A percentile compares a stretch with the other conserved stretches of the same genome.
phyloP scores from a whole-genome alignment of 2,329 filamentous ascomycete species.

The Penicillium nordicum region DNA sequence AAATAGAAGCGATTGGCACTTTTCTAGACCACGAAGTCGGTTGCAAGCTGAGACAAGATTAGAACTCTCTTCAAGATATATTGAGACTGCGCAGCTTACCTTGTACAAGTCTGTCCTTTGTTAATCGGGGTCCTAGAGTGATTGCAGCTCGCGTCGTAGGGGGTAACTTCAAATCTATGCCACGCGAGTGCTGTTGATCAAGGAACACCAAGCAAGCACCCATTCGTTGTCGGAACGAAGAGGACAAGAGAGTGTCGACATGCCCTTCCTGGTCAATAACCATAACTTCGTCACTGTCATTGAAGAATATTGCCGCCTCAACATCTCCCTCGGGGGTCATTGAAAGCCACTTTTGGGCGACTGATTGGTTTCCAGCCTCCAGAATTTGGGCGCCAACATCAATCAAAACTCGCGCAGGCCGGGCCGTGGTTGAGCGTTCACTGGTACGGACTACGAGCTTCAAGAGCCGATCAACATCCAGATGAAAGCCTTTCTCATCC shows the following conservation, averaged over 20 bases:
- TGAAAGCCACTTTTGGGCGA: not conserved
- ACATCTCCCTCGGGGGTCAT: not conserved
- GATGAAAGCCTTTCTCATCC: not conserved
- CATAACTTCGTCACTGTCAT: not conserved
- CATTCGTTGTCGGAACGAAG: not conserved
- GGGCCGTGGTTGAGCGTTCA: not conserved
- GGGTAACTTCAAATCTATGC: not conserved
- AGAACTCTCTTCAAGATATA: not conserved
- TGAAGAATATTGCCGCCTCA: not conserved
- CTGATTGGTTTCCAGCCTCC: not conserved
- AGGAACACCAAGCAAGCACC: not conserved
- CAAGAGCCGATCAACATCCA: not conserved
- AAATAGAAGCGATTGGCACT: not conserved
- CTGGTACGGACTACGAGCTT: not conserved
- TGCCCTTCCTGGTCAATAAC: not conserved
- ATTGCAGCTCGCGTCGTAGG: not conserved
- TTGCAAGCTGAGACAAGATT: not conserved
- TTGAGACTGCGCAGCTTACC: not conserved
- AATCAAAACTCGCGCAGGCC: not conserved
- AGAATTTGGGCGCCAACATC: not conserved
- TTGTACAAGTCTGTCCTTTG: not conserved
- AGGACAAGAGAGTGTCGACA: not conserved
- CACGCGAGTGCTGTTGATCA: not conserved
- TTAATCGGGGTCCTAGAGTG: not conserved
- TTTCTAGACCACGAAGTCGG: not conserved